These are phyloP conservation scores for Heimioporus retisporus DNA, from an alignment of 1,284 basidiomycete genomes.

Conservation along the genomic window DNA sequence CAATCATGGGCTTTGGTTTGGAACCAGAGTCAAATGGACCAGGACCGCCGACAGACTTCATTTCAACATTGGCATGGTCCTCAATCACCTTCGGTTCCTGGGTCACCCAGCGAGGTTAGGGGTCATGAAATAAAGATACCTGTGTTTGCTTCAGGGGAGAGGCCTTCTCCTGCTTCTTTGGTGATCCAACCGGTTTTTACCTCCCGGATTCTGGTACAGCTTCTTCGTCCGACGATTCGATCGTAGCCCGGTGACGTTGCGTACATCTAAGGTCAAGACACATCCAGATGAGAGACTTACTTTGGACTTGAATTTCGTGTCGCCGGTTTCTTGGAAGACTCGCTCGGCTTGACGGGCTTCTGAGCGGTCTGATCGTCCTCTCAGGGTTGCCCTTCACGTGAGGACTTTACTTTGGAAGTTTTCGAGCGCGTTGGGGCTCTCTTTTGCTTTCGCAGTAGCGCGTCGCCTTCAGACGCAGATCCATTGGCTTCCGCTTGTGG, in stretches of 20 bases:
- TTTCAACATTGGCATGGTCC: conserved; percentile 19
- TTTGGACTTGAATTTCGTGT: conserved; percentile 34
- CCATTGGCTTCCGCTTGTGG: conserved; percentile 7
- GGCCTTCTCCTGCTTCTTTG: conserved; percentile 18
- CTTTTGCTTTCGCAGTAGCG: conserved; percentile 16
- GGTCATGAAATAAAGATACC: conserved; percentile 5
- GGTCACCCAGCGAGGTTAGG: conserved; percentile 2
- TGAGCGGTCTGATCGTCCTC: conserved; percentile 3
- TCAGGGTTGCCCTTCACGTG: neutral
- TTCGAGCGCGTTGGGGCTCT: conserved; percentile 16
- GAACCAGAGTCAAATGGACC: conserved; percentile 20
- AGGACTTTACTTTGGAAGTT: conserved; percentile 22
- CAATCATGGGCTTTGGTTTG: conserved; percentile 7
- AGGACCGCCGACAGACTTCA: conserved; percentile 15
- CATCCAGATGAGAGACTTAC: conserved; percentile 13
- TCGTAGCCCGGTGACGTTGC: conserved; percentile 27
- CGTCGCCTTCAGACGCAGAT: conserved; percentile 7
- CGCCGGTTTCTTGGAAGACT: conserved; percentile 24
- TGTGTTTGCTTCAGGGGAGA: conserved; percentile 24
- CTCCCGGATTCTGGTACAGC: conserved; percentile 21
- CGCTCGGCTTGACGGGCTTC: conserved; percentile 19
- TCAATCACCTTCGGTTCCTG: conserved; percentile 9
- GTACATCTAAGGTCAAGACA: neutral
- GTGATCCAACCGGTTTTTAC: conserved; percentile 11
- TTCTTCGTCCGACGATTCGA: conserved; percentile 40